Evolutionary conservation across 1,139 yeast species (phyloP).

Genomic region (Tardiomyces digboiensis): DNA sequence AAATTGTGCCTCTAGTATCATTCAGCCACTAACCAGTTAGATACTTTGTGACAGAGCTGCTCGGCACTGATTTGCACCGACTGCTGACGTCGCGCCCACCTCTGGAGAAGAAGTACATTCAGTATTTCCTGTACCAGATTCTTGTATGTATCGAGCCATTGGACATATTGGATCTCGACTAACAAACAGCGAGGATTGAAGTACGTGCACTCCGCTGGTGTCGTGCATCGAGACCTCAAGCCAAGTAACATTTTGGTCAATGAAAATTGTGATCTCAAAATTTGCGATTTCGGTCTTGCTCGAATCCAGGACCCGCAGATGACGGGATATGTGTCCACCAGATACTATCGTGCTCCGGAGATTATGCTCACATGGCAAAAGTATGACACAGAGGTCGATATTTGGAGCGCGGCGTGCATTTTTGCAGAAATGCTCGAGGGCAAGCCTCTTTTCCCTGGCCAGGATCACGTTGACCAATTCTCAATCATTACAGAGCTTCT

Average conservation of each 20-base stretch:
- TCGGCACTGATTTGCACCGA: constrained; percentile 94
- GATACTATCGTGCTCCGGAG: constrained; percentile 98
- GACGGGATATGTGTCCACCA: constrained; percentile 97
- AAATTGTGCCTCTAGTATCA: constrained; percentile 9
- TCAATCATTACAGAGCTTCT: constrained; percentile 91
- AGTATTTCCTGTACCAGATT: constrained; percentile 91
- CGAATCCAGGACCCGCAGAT: constrained; percentile 97
- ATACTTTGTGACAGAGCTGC: constrained; percentile 92
- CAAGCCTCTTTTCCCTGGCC: constrained; percentile 97
- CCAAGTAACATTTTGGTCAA: constrained; percentile 90
- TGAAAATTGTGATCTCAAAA: constrained; percentile 92
- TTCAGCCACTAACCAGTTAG: no score
- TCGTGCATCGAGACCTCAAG: constrained; percentile 88
- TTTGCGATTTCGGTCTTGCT: constrained; percentile 96
- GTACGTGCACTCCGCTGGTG: constrained; percentile 96
- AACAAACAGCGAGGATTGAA: constrained; percentile 87
- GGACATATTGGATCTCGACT: no score
- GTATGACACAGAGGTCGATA: constrained; percentile 96
- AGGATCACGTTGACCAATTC: constrained; percentile 97
- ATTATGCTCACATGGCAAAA: constrained; percentile 99
- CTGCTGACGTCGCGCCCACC: constrained; percentile 92
- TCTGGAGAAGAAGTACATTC: constrained; percentile 90
- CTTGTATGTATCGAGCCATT: no score
- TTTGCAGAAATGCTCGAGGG: constrained; percentile 99
- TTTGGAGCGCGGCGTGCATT: constrained; percentile 99